Evolutionary conservation across 2,329 filamentous ascomycete genomes (phyloP), one percentile per base, ranked within the genome.

Genomic region (Pyrenochaeta sp.): DNA sequence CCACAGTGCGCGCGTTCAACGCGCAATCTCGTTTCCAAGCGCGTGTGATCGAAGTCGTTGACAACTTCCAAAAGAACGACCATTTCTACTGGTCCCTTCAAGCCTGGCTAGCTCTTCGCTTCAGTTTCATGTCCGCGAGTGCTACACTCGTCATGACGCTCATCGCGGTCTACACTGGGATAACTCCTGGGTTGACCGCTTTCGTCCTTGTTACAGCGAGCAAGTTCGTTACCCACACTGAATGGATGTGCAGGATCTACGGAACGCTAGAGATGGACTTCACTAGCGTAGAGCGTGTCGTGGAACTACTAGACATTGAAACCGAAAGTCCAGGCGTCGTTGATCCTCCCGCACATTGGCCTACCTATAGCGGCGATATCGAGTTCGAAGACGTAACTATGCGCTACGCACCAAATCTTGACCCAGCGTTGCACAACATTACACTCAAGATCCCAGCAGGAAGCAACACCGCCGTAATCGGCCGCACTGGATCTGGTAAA

Each of bases 71-170:
- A 73, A 92, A 92, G 71, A 95, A 96, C 84, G 93, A 97, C 67
- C 93, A 97, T 73, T 96, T 97, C 77, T 97, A 96, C 77, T 97
- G 92, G 79, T 90, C 88, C 53, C 82, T 96, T 37, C 91, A 96
- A 61, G 86, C 87, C 7, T 97, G 92, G 92, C 81, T 97, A 2
- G 87, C 88, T 71, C 92, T 90, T 67, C 87, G 92, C 11, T 94
- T 95, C 50, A 88, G 91, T 63, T 75, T 81, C 7, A 77, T 93
- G 5, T 91, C 91, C 0, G 90, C 89, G 0, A 71, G 85, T 3
- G 91, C 91, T 7, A 92, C 90, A 0, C 90, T 94, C 53, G 77
- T 86, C 0, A 78, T 97, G 45, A 91, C 91, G 1, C 73, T 88
- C 1, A 83, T 93, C 9, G 92, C 92, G 12, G 79, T 97, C 5